Percentiles rank a stretch among this genome's conserved stretches.
phyloP scores from a whole-genome alignment of 1,284 basidiomycete genomes.

The Caloboletus inedulis region DNA sequence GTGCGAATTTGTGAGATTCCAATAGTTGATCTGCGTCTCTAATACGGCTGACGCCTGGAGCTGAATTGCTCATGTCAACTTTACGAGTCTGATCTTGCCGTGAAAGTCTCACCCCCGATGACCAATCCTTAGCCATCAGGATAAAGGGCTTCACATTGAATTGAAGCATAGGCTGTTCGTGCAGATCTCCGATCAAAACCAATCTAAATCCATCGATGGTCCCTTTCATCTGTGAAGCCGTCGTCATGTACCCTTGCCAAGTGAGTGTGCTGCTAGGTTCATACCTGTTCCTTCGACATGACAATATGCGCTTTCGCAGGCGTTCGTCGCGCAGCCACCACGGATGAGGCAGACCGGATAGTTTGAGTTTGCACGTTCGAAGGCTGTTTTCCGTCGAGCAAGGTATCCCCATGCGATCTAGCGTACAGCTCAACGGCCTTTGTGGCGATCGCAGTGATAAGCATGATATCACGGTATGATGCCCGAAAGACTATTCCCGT shows the following conservation, averaged over 20 bases:
- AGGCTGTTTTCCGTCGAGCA: constrained; percentile 1
- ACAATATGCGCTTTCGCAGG: constrained; percentile 60
- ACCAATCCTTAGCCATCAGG: constrained; percentile 91
- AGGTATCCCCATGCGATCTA: constrained; percentile 32
- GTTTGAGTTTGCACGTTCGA: constrained; percentile 9
- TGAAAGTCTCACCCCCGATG: constrained; percentile 65
- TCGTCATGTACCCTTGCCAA: not conserved
- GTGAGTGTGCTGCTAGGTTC: not conserved
- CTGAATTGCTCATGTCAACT: constrained; percentile 40
- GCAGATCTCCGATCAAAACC: constrained; percentile 91
- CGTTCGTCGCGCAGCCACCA: constrained; percentile 29
- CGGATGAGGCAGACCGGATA: constrained; percentile 8
- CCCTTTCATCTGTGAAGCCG: constrained; percentile 61
- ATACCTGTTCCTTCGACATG: constrained; percentile 79
- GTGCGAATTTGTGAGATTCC: constrained; percentile 97
- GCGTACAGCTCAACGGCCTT: constrained; percentile 70
- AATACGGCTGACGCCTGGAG: constrained; percentile 80
- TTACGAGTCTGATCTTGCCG: not conserved
- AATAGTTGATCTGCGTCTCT: constrained; percentile 86
- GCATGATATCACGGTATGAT: constrained; percentile 88
- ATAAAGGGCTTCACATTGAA: constrained; percentile 84
- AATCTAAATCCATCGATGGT: constrained; percentile 90
- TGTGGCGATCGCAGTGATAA: constrained; percentile 88
- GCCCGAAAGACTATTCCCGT: constrained; percentile 89
- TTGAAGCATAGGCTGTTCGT: constrained; percentile 94